Evolutionary conservation across 1,284 basidiomycete genomes (phyloP), one percentile per base, ranked within the genome.

Genomic region (Trichosporon ovoides): DNA sequence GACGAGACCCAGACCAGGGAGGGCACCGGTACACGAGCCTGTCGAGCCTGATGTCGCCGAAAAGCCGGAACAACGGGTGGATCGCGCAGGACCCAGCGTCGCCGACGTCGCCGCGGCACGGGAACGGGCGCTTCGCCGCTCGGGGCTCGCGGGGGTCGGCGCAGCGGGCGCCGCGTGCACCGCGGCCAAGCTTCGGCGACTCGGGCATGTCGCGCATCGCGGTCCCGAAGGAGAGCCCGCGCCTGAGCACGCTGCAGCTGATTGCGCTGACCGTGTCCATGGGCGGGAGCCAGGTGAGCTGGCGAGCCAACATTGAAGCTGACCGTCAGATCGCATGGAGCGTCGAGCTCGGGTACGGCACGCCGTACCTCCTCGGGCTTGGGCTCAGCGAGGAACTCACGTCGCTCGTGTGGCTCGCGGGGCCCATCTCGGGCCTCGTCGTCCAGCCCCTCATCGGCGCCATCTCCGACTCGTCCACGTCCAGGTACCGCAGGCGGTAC

Each of bases 371-470:
- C 43, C 82, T 96, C 12, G 83, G 83, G 14, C 85, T 98, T 12
- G 95, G 95, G 10, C 82, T 98, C 31, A 88, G 90, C 2, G 93
- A 95, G 72, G 85, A 91, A 69, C 80, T 91, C 28, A 97, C 96
- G 5, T 89, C 90, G 57, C 82, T 97, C 14, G 95, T 98, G 31
- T 98, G 95, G 95, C 83, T 98, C 46, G 95, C 95, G 31, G 96
- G 94, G 6, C 75, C 72, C 1, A 70, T 98, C 59, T 91, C 89
- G 57, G 95, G 95, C 7, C 81, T 98, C 49, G 81, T 98, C 56
- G 92, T 92, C 5, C 95, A 98, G 74, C 95, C 95, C 18, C 82
- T 98, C 60, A 94, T 98, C 65, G 95, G 93, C 66, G 91, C 92
- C 6, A 85, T 98, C 67, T 97, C 93, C 7, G 94, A 98, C 76